Conservation (phyloP, 148 eudicot genomes). For the Cornus controversa region DNA sequence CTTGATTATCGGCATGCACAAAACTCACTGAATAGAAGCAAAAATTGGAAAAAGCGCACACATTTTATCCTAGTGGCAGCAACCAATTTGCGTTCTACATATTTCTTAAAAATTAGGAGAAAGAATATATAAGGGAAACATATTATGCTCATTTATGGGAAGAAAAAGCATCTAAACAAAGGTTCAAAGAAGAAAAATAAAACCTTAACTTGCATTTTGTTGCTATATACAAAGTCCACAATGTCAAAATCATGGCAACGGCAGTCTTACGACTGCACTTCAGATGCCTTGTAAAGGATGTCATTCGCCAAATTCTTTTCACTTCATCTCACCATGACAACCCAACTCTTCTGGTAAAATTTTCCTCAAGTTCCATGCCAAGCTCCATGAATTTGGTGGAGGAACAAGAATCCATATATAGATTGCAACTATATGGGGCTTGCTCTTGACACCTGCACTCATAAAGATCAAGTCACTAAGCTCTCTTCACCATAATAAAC, state of each 20-base stretch:
- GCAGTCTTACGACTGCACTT: slow-evolving; percentile 20
- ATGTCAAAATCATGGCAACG: slow-evolving; percentile 11
- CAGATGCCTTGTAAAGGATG: slow-evolving; percentile 8
- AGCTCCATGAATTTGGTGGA: neutral
- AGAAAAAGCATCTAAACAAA: neutral
- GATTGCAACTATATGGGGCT: slow-evolving; percentile 41
- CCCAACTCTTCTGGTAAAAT: slow-evolving; percentile 4
- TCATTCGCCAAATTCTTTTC: neutral
- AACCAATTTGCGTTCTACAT: too few relatives aligned
- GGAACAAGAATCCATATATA: neutral
- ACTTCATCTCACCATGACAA: neutral
- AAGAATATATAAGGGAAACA: neutral
- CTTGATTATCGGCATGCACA: too few relatives aligned
- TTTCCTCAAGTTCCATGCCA: neutral
- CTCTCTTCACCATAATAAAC: too few relatives aligned
- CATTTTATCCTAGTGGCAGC: too few relatives aligned
- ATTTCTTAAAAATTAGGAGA: neutral
- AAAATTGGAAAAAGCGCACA: too few relatives aligned
- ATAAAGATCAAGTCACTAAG: too few relatives aligned
- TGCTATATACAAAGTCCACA: neutral
- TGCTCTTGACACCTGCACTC: slow-evolving; percentile 45
- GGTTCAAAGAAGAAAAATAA: neutral
- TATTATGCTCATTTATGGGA: neutral
- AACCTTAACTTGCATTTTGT: neutral
- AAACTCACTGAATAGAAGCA: too few relatives aligned